Base-by-base conservation (phyloP, 257 asterid genomes). In the Jasminum sambac region DNA sequence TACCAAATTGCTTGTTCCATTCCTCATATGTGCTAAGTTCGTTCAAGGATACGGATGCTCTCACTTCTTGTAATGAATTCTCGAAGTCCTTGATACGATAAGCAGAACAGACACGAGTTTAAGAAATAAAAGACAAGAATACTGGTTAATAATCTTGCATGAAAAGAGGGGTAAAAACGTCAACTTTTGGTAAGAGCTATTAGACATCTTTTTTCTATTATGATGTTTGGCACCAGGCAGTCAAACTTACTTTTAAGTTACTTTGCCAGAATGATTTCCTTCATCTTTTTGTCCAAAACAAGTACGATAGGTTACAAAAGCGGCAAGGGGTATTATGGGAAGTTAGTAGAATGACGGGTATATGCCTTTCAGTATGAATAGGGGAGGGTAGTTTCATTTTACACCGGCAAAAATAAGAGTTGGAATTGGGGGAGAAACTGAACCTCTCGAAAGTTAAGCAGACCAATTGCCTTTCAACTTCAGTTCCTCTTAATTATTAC, bases 1-100 rank as follows among this genome's bases (percentile, higher is more conserved):
- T 95, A 41, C 99, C 99, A 23, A 95, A 95, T 69, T 89, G 96
- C 55, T 83, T 84, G 73, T 95, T 95, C 99, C 99, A 95, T 66
- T 80, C 86, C 87, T 88, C 98, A 16, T 89, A 95, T 24, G 84
- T 82, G 13, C 86, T 88, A 0, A 95, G 97, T 80, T 95, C 99
- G 67, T 85, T 83, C 74, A 78, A 77, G 21, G 99, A 95, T 66
- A 95, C 99, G 2, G 98, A 95, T 48, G 97, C 95, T 78, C 99
- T 84, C 76, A 95, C 97, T 84, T 95, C 98, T 67, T 91, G 95
- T 70, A 95, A 81, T 6, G 98, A 87, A 63, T 86, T 75, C 92
- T 86, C 87, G 67, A 95, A 95, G 78, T 95, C 99, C 99, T 95
- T 71, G 10, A 67, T 66, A 63, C 5, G 64, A 76, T 38, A 46